Conservation (phyloP, 2,329 filamentous ascomycete genomes). For the Colletotrichum sp. region DNA sequence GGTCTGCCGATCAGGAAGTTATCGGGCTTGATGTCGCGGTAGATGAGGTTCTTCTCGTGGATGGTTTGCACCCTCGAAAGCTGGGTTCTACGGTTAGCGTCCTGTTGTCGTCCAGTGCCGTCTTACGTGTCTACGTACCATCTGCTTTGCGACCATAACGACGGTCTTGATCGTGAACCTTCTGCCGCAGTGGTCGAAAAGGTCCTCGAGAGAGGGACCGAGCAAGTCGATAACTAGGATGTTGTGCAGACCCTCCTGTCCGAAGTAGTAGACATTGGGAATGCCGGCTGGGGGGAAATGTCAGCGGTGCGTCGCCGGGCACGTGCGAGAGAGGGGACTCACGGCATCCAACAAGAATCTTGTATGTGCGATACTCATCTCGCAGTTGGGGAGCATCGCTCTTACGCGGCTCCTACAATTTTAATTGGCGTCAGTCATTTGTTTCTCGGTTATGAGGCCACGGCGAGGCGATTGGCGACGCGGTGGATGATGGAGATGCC, state of each 20-base stretch:
- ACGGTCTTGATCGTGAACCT: slow-evolving; percentile 97
- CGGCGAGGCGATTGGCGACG: not conserved
- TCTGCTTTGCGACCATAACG: slow-evolving; percentile 99
- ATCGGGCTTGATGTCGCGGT: slow-evolving; percentile 98
- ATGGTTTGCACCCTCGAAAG: slow-evolving; percentile 91
- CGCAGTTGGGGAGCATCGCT: slow-evolving; percentile 97
- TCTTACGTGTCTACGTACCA: slow-evolving; percentile 61
- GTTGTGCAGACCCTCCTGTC: slow-evolving; percentile 97
- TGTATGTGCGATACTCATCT: slow-evolving; percentile 99
- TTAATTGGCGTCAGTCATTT: slow-evolving; percentile 5
- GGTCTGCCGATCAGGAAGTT: slow-evolving; percentile 97
- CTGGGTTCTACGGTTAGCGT: slow-evolving; percentile 41
- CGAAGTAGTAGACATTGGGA: slow-evolving; percentile 99
- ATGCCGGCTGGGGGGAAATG: slow-evolving; percentile 75
- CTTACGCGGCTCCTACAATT: slow-evolving; percentile 88
- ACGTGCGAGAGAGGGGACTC: slow-evolving; percentile 52
- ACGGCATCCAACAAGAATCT: slow-evolving; percentile 99
- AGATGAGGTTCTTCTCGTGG: slow-evolving; percentile 99
- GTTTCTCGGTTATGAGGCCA: not conserved
- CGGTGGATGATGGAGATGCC: not conserved
- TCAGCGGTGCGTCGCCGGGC: not conserved
- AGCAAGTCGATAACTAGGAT: slow-evolving; percentile 98
- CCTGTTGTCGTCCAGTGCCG: no score
- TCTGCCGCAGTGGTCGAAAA: slow-evolving; percentile 96
- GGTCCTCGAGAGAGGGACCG: slow-evolving; percentile 91